Evolutionary conservation across 805 yeast genomes (phyloP), one percentile per base, ranked within the genome.

Genomic region (Ogataea zsoltii): DNA sequence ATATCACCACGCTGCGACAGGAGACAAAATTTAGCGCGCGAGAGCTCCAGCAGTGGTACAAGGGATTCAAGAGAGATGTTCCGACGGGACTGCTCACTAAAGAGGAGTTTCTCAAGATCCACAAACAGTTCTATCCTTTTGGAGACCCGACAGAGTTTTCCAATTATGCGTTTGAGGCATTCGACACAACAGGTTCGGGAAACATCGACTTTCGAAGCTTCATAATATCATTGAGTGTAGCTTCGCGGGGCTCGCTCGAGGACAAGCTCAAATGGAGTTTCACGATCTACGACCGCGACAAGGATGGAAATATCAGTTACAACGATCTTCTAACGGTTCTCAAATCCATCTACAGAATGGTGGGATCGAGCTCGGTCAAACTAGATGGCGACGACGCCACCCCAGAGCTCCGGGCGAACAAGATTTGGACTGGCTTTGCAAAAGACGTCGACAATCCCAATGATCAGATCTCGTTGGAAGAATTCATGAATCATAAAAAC

Each of bases 11-110:
- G 44, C 77, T 94, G 48, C 86, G 85, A 62, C 83, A 81, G 60
- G 85, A 90, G 18, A 94, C 99, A 0, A 85, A 89, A 58, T 94
- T 94, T 61, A 96, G 92, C 61, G 82, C 91, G 43, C 76, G 96
- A 53, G 99, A 94, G 63, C 77, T 94, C 35, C 98, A 94, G 66
- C 99, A 92, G 62, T 94, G 99, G 99, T 92, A 92, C 63, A 92
- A 92, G 63, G 98, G 98, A 2, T 94, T 94, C 58, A 72, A 85
- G 33, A 77, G 97, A 61, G 99, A 94, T 65, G 92, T 97, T 63
- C 97, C 97, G 1, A 75, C 81, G 28, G 98, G 98, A 1, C 91
- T 85, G 62, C 72, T 94, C 21, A 80, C 90, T 2, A 85, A 84
- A 58, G 88, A 85, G 38, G 98, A 94, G 61, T 89, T 94, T 65